Conservation (phyloP, 1,284 basidiomycete species). For the Ceratobasidium sp. region DNA sequence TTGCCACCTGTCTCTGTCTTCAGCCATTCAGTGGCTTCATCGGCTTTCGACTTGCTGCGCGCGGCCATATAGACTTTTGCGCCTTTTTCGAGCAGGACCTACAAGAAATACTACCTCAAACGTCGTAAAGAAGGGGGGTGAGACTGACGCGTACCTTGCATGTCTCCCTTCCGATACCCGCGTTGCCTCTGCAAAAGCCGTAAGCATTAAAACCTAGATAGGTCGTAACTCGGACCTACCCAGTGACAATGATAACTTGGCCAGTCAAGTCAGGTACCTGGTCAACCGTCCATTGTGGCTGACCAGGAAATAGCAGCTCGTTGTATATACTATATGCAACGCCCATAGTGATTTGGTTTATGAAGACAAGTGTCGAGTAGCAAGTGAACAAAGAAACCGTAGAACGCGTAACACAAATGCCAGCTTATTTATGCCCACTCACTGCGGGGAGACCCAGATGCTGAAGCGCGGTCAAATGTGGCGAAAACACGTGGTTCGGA, state of each 20-base stretch:
- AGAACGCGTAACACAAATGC: no score
- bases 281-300: conserved; percentile 47
- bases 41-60: conserved; percentile 64
- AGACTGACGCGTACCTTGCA: conserved; percentile 24
- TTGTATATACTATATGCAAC: conserved; percentile 26
- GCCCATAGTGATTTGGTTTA: not conserved
- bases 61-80: conserved; percentile 76
- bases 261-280: conserved; percentile 47
- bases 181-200: conserved; percentile 20
- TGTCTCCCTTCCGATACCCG: conserved; percentile 50
- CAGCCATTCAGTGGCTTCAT: conserved; percentile 50
- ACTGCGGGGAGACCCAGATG: no score
- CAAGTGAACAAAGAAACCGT: no score
- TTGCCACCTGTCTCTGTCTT: conserved; percentile 58
- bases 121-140: not conserved
- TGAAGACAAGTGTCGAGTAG: no score
- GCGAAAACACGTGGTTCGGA: no score
- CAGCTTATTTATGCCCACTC: no score
- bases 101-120: conserved; percentile 53
- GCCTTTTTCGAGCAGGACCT: conserved; percentile 65
- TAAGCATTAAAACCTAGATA: not conserved
- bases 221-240: conserved; percentile 7
- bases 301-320: conserved; percentile 46
- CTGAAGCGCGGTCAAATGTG: no score
- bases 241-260: conserved; percentile 47